Evolutionary conservation across 2,329 filamentous ascomycete species (phyloP), one percentile per base, ranked within the genome.

Genomic region (Monilinia laxa): DNA sequence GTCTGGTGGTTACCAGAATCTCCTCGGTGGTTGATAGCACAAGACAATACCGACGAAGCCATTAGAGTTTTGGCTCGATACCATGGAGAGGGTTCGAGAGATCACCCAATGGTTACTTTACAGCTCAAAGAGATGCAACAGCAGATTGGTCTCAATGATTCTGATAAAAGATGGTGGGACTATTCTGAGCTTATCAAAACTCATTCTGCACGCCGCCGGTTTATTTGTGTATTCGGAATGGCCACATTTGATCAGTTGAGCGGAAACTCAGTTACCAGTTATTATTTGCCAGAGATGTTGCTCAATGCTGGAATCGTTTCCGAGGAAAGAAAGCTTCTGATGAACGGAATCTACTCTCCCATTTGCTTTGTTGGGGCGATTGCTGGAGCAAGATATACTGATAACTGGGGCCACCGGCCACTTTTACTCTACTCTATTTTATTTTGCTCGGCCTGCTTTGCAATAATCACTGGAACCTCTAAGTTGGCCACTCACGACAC

Each of bases 1-100:
- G 78, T 79, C 3, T 83, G 79, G 42, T 79, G 84, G 69, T 76
- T 86, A 6, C 84, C 85, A 0, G 85, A 87, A 71, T 83, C 81
- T 38, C 85, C 85, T 10, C 77, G 85, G 54, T 87, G 84, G 84
- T 77, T 86, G 20, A 83, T 84, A 9, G 31, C 31, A 35, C 31
- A 35, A 35, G 31, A 35, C 31, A 35, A 35, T 35, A 5, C 31
- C 31, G 31, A 35, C 31, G 31, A 35, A 35, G 31, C 31, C 7
- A 35, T 35, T 35, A 35, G 31, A 35, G 81, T 85, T 4, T 80
- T 91, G 68, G 81, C 83, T 14, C 83, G 82, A 67, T 86, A 85
- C 71, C 87, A 87, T 70, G 81, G 82, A 25, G 80, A 82, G 62
- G 81, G 81, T 23, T 52, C 49, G 5, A 40, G 25, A 2, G 31